Base-by-base conservation (phyloP, 2,329 filamentous ascomycete genomes). In the Neopestalotiopsis rosae region DNA sequence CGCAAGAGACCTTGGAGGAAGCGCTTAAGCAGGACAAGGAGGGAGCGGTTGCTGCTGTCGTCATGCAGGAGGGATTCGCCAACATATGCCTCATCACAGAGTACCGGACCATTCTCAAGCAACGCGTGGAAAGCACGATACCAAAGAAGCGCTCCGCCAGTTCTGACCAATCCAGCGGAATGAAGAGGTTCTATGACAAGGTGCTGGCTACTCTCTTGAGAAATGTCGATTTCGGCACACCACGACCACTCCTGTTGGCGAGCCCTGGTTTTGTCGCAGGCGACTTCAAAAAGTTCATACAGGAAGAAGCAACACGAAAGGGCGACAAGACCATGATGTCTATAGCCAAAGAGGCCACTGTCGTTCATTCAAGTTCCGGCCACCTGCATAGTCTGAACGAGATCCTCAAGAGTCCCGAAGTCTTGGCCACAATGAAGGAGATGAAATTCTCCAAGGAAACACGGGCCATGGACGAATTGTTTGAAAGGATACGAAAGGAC, bases 381-480 rank as follows among this genome's bases (percentile, higher is more conserved):
- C 93, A 98, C 77, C 83, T 97, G 17, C 94, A 98, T 82, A 92
- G 92, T 61, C 86, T 99, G 34, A 92, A 94, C 74, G 94, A 98
- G 79, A 91, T 97, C 0, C 87, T 99, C 62, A 91, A 93, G 76
- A 95, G 91, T 65, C 90, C 91, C 1, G 91, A 94, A 68, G 93
- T 98, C 9, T 86, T 92, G 65, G 87, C 88, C 1, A 91, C 92
- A 72, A 89, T 98, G 75, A 91, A 91, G 70, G 91, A 98, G 78
- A 96, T 94, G 72, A 96, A 95, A 76, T 98, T 96, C 78, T 91
- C 93, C 2, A 89, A 90, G 70, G 95, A 98, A 80, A 94, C 94
- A 1, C 88, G 87, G 49, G 85, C 94, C 70, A 94, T 99, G 90
- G 94, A 98, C 75, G 89, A 90, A 59, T 94, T 98, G 77, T 90